Conservation (phyloP, 2,329 filamentous ascomycete species). For the Bipolaris cookei region DNA sequence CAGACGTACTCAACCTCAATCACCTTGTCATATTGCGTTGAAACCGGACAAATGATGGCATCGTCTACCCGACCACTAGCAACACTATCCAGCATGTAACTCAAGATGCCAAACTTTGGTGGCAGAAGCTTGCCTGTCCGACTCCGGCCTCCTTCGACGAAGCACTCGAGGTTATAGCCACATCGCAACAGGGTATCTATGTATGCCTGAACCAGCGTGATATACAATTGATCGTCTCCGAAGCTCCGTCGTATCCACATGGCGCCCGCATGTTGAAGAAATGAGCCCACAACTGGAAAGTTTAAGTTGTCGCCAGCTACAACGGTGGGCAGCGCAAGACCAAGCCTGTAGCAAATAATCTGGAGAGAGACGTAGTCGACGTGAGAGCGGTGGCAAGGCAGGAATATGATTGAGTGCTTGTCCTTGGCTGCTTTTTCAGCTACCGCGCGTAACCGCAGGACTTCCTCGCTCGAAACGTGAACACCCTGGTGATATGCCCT, state of each 20-base stretch:
- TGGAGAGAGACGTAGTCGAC: slow-evolving; percentile 96
- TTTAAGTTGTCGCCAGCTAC: slow-evolving; percentile 97
- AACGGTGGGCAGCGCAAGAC: slow-evolving; percentile 85
- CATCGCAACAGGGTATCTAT: slow-evolving; percentile 90
- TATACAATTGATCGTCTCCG: slow-evolving; percentile 88
- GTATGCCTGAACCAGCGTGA: slow-evolving; percentile 92
- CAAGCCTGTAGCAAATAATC: slow-evolving; percentile 91
- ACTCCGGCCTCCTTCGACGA: slow-evolving; percentile 95
- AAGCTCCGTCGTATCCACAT: slow-evolving; percentile 97
- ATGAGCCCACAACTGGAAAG: slow-evolving; percentile 85
- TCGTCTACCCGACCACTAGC: slow-evolving; percentile 87
- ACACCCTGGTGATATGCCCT: slow-evolving; percentile 97
- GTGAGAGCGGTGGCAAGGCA: slow-evolving; percentile 93
- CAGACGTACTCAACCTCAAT: slow-evolving; percentile 72
- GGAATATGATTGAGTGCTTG: slow-evolving; percentile 93
- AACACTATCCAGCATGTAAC: slow-evolving; percentile 88
- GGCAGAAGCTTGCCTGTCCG: slow-evolving; percentile 91
- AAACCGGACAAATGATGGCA: slow-evolving; percentile 91
- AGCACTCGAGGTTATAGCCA: slow-evolving; percentile 95
- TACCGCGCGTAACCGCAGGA: slow-evolving; percentile 79
- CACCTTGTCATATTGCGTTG: slow-evolving; percentile 98
- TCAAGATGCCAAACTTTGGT: slow-evolving; percentile 94
- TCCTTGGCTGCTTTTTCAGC: slow-evolving; percentile 82
- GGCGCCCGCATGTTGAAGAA: slow-evolving; percentile 91
- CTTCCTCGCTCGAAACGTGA: slow-evolving; percentile 93